These are phyloP conservation scores for Neurospora sp. DNA, from an alignment of 495 filamentous ascomycete genomes.

Conservation along the genomic window DNA sequence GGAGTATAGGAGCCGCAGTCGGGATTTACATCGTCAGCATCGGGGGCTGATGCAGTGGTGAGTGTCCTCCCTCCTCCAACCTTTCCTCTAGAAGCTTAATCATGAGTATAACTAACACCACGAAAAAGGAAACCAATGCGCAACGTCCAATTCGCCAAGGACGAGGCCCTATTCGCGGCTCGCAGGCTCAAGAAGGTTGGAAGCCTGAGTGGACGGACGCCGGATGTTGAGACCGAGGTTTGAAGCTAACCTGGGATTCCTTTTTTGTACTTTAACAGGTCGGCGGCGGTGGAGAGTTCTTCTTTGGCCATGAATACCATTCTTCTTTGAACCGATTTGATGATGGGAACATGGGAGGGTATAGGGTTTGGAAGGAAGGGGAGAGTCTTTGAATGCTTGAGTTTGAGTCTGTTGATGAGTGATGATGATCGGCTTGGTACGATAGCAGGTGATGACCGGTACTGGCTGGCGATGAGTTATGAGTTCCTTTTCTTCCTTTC, in stretches of 20 bases:
- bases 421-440: not conserved
- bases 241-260: not conserved
- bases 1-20: conserved; percentile 43
- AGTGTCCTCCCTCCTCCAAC: no score
- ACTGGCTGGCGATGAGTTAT: not conserved
- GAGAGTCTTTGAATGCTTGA: not conserved
- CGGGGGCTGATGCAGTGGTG: conserved; percentile 68
- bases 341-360: not conserved
- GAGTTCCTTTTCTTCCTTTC: not conserved
- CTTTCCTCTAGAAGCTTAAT: no score
- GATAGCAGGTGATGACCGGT: no score
- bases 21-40: conserved; percentile 56
- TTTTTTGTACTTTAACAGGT: not conserved
- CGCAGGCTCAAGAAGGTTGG: conserved; percentile 47
- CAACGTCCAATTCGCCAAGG: conserved; percentile 60
- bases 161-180: conserved; percentile 54
- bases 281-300: not conserved
- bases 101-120: no score
- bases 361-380: not conserved
- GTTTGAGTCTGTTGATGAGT: not conserved
- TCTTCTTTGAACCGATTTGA: not conserved
- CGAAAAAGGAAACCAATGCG: conserved; percentile 44
- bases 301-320: not conserved
- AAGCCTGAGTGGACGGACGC: conserved; percentile 48
- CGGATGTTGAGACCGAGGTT: conserved; percentile 62